A percentile compares a stretch with the other conserved stretches of the same genome.
phyloP scores from a whole-genome alignment of 768 basidiomycete species.

The Podaxis sp. region DNA sequence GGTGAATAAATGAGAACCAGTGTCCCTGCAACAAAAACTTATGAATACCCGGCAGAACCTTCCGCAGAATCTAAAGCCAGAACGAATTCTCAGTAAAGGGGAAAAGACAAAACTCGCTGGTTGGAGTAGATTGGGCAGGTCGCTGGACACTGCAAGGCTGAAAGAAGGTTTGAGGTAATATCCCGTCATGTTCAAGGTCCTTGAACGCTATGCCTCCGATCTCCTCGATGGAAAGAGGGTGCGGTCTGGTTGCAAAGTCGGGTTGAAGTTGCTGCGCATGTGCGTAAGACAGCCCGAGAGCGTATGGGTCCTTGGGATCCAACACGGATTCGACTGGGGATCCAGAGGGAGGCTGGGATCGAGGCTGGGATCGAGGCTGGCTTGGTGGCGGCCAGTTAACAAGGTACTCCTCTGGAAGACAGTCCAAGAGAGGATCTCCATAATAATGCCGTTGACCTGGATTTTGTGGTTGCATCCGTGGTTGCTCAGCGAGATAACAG shows the following conservation, averaged over 20 bases:
- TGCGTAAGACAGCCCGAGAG: not conserved
- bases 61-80: too few relatives aligned
- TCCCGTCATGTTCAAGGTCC: not conserved
- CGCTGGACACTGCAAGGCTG: not conserved
- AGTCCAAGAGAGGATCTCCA: not conserved
- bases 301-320: not conserved
- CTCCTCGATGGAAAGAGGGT: not conserved
- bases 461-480: not conserved
- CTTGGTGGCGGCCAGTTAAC: not conserved
- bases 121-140: not conserved
- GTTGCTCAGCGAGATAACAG: not conserved
- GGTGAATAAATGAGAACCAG: too few relatives aligned
- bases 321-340: not conserved
- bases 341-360: not conserved
- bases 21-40: too few relatives aligned
- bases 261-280: not conserved
- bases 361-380: not conserved
- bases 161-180: not conserved
- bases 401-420: not conserved
- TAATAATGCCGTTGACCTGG: not conserved
- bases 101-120: too few relatives aligned
- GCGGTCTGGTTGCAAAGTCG: not conserved
- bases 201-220: not conserved
- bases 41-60: too few relatives aligned
- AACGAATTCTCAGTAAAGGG: too few relatives aligned